Evolutionary conservation across 2,329 filamentous ascomycete species (phyloP).

Genomic region (Neofusicoccum kwambonambiense): DNA sequence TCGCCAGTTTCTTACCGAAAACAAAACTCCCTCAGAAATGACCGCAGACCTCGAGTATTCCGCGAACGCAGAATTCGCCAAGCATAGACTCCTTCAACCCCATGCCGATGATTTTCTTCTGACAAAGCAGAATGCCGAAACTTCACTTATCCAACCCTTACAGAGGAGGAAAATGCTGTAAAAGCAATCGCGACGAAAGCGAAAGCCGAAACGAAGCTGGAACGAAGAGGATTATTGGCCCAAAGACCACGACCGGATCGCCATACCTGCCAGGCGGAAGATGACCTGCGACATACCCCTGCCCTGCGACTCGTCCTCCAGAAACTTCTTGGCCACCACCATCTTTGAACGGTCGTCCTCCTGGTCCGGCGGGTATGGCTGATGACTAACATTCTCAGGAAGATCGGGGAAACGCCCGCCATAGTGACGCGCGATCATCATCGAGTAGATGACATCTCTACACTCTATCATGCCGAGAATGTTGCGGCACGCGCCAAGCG

Average conservation of each 20-base stretch:
- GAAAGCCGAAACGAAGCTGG: conserved; percentile 1
- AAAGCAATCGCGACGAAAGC: not conserved
- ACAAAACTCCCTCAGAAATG: conserved; percentile 12
- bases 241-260: conserved; percentile 43
- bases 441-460: conserved; percentile 85
- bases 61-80: conserved; percentile 3
- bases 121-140: conserved; percentile 16
- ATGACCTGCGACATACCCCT: conserved; percentile 48
- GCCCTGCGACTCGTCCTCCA: conserved; percentile 45
- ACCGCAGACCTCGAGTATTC: conserved; percentile 7
- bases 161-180: conserved; percentile 8
- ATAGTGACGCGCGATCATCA: conserved; percentile 75
- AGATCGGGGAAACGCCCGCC: conserved; percentile 57
- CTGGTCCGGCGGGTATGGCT: conserved; percentile 29
- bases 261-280: conserved; percentile 50
- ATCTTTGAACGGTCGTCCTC: conserved; percentile 44
- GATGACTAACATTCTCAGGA: conserved; percentile 36
- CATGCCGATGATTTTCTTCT: conserved; percentile 17
- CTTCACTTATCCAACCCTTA: conserved; percentile 13
- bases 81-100: conserved; percentile 12
- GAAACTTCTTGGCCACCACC: conserved; percentile 48
- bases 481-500: conserved; percentile 63
- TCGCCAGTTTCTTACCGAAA: conserved; percentile 8
- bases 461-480: conserved; percentile 80
- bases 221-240: conserved; percentile 6